Base-by-base conservation (phyloP, 495 filamentous ascomycete species). In the Amniculicola lignicola region DNA sequence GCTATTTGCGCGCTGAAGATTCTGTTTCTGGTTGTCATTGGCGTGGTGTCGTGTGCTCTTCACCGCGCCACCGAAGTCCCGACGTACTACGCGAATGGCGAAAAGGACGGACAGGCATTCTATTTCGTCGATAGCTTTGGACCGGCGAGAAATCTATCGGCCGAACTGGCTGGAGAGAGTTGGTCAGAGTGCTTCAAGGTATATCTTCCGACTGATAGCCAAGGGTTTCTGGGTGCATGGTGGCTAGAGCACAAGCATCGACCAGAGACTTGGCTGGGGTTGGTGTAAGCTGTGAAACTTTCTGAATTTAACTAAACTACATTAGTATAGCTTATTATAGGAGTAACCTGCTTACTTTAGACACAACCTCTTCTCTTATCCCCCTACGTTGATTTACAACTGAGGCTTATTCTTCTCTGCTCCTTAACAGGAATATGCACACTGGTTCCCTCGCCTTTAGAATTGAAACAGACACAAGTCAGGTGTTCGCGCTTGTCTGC, bases 191-290 rank as follows among this genome's bases (percentile, higher is more conserved):
- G 41, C 41, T 45, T 45, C 41, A 45, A 45, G 41, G 41, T 45
- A 18, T 45, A 45, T 45, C 41, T 45, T 45, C 41, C 41, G 41
- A 45, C 41, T 25, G 41, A 45, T 45, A 45, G 22, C 41, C 41
- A 45, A 45, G 41, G 41, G 14, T 45, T 45, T 45, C 22, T 45
- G 41, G 41, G 41, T 45, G 41, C 41, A 45, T 45, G 41, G 41
- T 45, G 41, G 41, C 41, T 45, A 45, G 41, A 45, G 41, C 41
- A 45, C 41, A 45, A 45, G 41, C 25, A 45, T 27, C 41, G 41
- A 16, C 41, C 41, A 16, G 41, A 45, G 16, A 45, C 41, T 22
- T 45, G 41, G 41, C 41, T 45, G 41, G 41, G 41, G 41, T 45
- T 45, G 41, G 41, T 45, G 41, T 45, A 22, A 45, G 41, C 41